phyloP scores from a whole-genome alignment of 2,329 filamentous ascomycete species.

The Exophiala spinifera region DNA sequence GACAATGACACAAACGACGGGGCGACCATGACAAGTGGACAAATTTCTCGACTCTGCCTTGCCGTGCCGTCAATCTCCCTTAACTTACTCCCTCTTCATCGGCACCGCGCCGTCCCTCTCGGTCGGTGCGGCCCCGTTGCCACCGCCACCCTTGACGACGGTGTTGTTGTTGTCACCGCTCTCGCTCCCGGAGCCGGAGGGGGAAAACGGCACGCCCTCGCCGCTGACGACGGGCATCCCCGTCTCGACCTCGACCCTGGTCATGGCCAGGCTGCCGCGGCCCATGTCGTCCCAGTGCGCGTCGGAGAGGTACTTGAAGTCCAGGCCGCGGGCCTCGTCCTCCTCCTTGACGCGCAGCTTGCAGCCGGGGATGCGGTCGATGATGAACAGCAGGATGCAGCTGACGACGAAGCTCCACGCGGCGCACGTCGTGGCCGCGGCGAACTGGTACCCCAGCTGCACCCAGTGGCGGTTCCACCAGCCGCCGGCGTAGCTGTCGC shows the following conservation, averaged over 20 bases:
- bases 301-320: constrained; percentile 49
- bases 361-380: constrained; percentile 57
- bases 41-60: no score
- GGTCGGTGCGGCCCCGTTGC: not conserved
- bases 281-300: constrained; percentile 17
- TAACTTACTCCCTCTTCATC: not conserved
- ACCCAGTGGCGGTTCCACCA: constrained; percentile 52
- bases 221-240: not conserved
- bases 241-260: not conserved
- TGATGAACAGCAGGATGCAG: constrained; percentile 52
- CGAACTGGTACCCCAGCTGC: constrained; percentile 57
- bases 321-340: constrained; percentile 53
- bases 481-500: constrained; percentile 46
- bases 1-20: no score
- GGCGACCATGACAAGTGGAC: no score
- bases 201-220: constrained; percentile 14
- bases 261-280: not conserved
- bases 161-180: not conserved
- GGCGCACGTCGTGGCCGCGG: constrained; percentile 54
- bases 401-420: constrained; percentile 55
- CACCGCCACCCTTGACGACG: no score
- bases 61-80: no score
- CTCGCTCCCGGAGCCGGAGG: constrained; percentile 16
- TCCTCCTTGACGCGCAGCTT: constrained; percentile 56
- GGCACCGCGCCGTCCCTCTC: not conserved